phyloP scores from a whole-genome alignment of 345 rosid genomes.

The Acer yangbiense region DNA sequence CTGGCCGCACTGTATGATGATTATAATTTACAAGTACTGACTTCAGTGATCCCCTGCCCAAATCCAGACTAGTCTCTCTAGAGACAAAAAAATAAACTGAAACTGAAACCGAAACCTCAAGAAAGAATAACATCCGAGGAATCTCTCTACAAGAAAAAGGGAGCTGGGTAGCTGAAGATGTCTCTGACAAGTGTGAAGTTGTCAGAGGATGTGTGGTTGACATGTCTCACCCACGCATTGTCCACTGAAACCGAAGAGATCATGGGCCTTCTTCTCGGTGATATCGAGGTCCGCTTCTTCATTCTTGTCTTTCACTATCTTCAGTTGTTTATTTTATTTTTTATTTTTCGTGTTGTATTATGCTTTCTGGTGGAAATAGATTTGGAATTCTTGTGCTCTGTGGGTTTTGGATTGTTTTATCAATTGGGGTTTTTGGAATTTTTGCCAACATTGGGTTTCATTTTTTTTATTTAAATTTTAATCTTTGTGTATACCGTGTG shows the following conservation, averaged over 20 bases:
- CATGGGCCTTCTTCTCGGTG: constrained; percentile 99
- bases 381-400: background rate
- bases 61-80: background rate
- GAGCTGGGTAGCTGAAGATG: constrained; percentile 37
- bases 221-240: constrained; percentile 95
- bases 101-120: background rate
- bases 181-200: constrained; percentile 77
- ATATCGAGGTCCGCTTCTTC: constrained; percentile 62
- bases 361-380: background rate
- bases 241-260: constrained; percentile 99
- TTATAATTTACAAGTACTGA: background rate
- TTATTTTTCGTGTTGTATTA: background rate
- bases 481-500: background rate
- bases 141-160: background rate
- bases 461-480: background rate
- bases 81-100: background rate
- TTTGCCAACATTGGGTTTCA: background rate
- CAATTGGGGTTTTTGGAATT: background rate
- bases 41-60: background rate
- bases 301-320: constrained; percentile 3
- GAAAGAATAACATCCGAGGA: background rate
- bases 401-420: background rate
- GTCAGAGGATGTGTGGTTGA: constrained; percentile 95
- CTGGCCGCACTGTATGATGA: background rate
- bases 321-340: background rate